Conservation (phyloP, 495 filamentous ascomycete genomes). For the Chaetomium fimeti region DNA sequence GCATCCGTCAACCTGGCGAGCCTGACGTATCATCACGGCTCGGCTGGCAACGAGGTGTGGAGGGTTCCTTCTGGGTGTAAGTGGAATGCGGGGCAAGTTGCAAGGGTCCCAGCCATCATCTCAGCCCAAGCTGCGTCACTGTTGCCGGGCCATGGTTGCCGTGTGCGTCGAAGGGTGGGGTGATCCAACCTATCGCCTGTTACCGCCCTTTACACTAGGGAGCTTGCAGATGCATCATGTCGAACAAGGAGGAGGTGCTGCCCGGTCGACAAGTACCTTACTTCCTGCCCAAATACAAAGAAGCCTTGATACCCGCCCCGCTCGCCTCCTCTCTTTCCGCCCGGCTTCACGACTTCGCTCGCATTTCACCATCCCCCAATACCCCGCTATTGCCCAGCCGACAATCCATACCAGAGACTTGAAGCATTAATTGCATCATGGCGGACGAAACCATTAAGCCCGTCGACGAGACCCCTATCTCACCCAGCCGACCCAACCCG, state of each 20-base stretch:
- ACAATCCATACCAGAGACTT: not conserved
- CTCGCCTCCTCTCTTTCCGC: not conserved
- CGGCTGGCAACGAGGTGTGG: not conserved
- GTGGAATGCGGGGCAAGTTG: constrained; percentile 5
- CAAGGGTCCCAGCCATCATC: not conserved
- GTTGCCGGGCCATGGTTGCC: constrained; percentile 11
- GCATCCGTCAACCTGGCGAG: no score
- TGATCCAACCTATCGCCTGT: constrained; percentile 23
- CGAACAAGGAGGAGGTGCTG: constrained; percentile 8
- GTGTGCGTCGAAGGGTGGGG: constrained; percentile 15
- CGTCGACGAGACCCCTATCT: constrained; percentile 59
- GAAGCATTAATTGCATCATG: constrained; percentile 35
- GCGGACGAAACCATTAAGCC: constrained; percentile 33
- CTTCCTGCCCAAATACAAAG: constrained; percentile 18
- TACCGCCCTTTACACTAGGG: constrained; percentile 1
- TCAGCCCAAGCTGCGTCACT: constrained; percentile 22
- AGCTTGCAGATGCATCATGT: constrained; percentile 16
- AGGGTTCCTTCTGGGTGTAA: not conserved
- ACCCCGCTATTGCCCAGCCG: not conserved
- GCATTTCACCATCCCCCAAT: not conserved
- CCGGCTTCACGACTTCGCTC: not conserved
- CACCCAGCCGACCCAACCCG: constrained; percentile 52
- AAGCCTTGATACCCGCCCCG: constrained; percentile 9
- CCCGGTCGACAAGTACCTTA: not conserved
- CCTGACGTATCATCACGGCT: not conserved